A percentile compares a stretch with the other conserved stretches of the same genome.
Conservation (phyloP, 495 filamentous ascomycete genomes). For the Penicillium salamii region DNA sequence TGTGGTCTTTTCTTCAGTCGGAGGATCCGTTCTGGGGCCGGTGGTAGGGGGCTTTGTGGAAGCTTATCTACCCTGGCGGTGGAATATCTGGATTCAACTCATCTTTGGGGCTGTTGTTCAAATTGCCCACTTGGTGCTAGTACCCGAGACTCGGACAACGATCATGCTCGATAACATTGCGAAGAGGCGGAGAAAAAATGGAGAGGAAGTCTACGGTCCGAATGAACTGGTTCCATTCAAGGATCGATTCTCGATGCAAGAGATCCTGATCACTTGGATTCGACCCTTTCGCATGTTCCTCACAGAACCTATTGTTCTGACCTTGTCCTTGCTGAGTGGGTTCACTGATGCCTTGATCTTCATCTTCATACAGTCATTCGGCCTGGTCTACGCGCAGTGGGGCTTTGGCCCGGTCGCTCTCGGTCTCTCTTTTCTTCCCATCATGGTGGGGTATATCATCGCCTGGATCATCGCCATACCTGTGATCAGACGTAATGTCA, state of each 20-base stretch:
- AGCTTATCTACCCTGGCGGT: conserved; percentile 56
- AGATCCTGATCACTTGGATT: conserved; percentile 55
- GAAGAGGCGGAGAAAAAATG: conserved; percentile 50
- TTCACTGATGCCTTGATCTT: conserved; percentile 72
- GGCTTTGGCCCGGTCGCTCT: conserved; percentile 50
- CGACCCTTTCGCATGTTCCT: conserved; percentile 70
- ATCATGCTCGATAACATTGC: conserved; percentile 61
- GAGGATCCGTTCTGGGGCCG: conserved; percentile 66
- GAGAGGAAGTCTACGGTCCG: conserved; percentile 52
- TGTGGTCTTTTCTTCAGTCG: conserved; percentile 68
- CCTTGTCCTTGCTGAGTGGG: conserved; percentile 64
- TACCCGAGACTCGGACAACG: conserved; percentile 64
- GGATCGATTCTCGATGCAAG: conserved; percentile 9
- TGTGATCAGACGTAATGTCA: conserved; percentile 26
- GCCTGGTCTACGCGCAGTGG: conserved; percentile 60
- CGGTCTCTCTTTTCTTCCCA: conserved; percentile 50
- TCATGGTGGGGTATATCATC: conserved; percentile 55
- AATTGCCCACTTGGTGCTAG: conserved; percentile 58
- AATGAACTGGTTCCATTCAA: conserved; percentile 43
- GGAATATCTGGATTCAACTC: conserved; percentile 73
- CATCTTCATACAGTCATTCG: conserved; percentile 64
- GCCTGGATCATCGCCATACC: conserved; percentile 54
- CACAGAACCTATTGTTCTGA: conserved; percentile 66
- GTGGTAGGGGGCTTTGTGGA: conserved; percentile 74
- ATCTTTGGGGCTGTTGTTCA: conserved; percentile 64